These are phyloP conservation scores for Ochetophila trinervis DNA, from an alignment of 306 rosid species.

Conservation along the genomic window DNA sequence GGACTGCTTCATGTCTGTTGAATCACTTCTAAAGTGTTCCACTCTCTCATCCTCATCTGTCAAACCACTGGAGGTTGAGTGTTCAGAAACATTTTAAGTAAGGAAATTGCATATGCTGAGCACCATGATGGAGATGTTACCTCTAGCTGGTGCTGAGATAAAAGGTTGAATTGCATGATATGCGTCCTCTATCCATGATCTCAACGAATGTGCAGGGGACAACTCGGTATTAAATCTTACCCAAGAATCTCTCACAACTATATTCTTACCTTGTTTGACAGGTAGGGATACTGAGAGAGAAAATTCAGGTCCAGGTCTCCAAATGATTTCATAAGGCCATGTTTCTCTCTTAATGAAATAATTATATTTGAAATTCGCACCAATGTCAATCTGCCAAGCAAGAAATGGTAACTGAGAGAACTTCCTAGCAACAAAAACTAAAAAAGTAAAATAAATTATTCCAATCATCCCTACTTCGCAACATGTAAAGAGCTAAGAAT, in stretches of 20 bases:
- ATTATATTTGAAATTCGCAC: slow-evolving; percentile 73
- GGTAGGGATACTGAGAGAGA: slow-evolving; percentile 69
- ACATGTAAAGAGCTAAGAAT: slow-evolving; percentile 4
- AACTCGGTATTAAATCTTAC: slow-evolving; percentile 46
- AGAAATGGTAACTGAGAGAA: slow-evolving; percentile 23
- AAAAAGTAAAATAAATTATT: slow-evolving; percentile 17
- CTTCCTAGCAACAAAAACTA: slow-evolving; percentile 7
- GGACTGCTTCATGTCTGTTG: slow-evolving; percentile 32
- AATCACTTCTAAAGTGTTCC: slow-evolving; percentile 42
- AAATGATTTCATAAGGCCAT: slow-evolving; percentile 51
- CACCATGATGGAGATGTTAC: slow-evolving; percentile 49
- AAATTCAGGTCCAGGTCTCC: slow-evolving; percentile 93
- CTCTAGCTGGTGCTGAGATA: slow-evolving; percentile 43
- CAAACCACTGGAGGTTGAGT: slow-evolving; percentile 99
- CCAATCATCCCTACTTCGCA: slow-evolving; percentile 4
- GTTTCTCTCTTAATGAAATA: slow-evolving; percentile 72
- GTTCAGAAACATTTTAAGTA: slow-evolving; percentile 77
- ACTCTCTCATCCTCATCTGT: slow-evolving; percentile 68
- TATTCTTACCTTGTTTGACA: slow-evolving; percentile 34
- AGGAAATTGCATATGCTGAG: slow-evolving; percentile 29
- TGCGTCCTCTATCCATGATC: slow-evolving; percentile 62
- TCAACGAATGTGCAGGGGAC: slow-evolving; percentile 43
- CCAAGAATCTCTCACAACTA: slow-evolving; percentile 82
- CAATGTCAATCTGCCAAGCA: slow-evolving; percentile 59
- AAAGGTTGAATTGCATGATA: slow-evolving; percentile 50